phyloP scores from a whole-genome alignment of 306 rosid species.

The Inga laurina region DNA sequence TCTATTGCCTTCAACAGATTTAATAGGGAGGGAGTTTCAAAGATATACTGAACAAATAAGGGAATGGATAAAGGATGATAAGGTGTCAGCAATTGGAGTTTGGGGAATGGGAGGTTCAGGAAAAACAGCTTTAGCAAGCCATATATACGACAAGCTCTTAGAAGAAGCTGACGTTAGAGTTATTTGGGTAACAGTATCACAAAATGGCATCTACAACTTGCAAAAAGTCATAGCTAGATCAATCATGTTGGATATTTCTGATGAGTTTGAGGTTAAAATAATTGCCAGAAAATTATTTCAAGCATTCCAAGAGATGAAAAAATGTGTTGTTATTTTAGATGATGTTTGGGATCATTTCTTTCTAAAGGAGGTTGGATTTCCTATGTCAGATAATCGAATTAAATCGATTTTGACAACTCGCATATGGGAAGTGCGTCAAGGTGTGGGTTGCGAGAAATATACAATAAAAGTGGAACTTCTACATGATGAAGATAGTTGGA shows the following conservation, averaged over 20 bases:
- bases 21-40: background rate
- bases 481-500: too few species aligned
- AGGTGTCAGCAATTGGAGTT: background rate
- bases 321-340: background rate
- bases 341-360: background rate
- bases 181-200: background rate
- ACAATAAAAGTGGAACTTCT: too few species aligned
- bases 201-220: background rate
- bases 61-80: background rate
- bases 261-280: background rate
- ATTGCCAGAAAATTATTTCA: background rate
- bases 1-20: background rate
- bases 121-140: background rate
- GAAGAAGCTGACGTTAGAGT: background rate
- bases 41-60: background rate
- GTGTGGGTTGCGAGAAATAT: background rate
- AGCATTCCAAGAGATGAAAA: background rate
- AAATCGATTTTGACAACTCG: background rate
- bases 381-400: background rate
- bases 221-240: background rate
- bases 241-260: background rate
- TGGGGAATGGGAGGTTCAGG: background rate
- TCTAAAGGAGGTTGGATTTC: background rate
- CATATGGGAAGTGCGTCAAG: background rate
- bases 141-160: background rate